Percentiles rank a stretch among this genome's conserved stretches.
These are phyloP conservation scores for Aspergillus quadrilineatus DNA, from an alignment of 2,329 filamentous ascomycete genomes.

Conservation along the genomic window DNA sequence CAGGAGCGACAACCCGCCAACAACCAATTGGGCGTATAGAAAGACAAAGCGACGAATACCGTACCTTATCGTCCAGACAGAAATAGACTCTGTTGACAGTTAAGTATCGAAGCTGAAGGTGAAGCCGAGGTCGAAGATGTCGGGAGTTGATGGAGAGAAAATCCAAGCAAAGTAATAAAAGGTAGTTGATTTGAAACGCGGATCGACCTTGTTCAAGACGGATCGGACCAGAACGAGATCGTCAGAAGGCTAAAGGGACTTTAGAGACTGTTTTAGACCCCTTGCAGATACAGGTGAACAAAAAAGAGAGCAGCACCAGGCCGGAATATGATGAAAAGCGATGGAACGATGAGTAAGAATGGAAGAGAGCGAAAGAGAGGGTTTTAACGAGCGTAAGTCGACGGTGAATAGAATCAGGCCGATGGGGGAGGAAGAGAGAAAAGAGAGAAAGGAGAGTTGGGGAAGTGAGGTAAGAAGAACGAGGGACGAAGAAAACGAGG, in stretches of 20 bases:
- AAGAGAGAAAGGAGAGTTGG: constrained; percentile 7
- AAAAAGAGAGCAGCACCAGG: constrained; percentile 28
- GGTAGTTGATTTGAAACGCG: constrained; percentile 11
- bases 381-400: constrained; percentile 24
- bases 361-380: constrained; percentile 4
- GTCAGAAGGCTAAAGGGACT: constrained; percentile 18
- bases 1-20: not conserved
- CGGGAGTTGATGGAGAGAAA: constrained; percentile 1
- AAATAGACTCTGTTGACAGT: not conserved
- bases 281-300: constrained; percentile 18
- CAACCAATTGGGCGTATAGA: not conserved
- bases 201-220: constrained; percentile 13
- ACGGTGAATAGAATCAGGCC: constrained; percentile 17
- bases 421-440: constrained; percentile 16
- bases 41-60: constrained; percentile 8
- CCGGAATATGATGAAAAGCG: constrained; percentile 22
- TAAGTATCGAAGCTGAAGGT: not conserved
- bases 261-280: constrained; percentile 8
- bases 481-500: constrained; percentile 3
- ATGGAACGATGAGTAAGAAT: constrained; percentile 16
- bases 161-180: constrained; percentile 8
- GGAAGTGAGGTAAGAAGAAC: not conserved
- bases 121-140: not conserved
- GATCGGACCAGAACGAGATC: constrained; percentile 14
- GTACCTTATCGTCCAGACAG: constrained; percentile 2